Evolutionary conservation across 2,329 filamentous ascomycete genomes (phyloP).

Genomic region (Blumeria hordei): DNA sequence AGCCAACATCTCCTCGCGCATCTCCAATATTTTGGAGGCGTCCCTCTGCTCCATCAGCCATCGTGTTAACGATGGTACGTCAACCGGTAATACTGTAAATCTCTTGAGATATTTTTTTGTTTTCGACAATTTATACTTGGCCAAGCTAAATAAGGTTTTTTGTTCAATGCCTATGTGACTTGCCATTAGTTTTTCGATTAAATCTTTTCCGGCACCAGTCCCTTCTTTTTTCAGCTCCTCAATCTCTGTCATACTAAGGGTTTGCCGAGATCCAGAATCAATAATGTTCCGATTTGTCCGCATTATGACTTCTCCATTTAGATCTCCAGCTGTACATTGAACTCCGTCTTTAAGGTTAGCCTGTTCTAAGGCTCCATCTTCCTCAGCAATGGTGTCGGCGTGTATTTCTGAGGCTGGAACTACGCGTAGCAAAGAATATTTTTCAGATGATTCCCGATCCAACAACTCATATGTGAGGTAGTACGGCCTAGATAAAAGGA

Average conservation of each 20-base stretch:
- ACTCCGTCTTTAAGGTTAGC: slow-evolving; percentile 19
- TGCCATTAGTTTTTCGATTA: slow-evolving; percentile 79
- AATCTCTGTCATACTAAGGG: slow-evolving; percentile 46
- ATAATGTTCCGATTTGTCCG: slow-evolving; percentile 34
- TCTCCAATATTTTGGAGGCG: slow-evolving; percentile 55
- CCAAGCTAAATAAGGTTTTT: slow-evolving; percentile 80
- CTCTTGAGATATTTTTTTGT: slow-evolving; percentile 78
- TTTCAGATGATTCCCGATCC: slow-evolving; percentile 40
- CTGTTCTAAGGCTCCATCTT: slow-evolving; percentile 18
- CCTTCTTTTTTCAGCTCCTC: slow-evolving; percentile 48
- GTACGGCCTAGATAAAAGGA: slow-evolving; percentile 75
- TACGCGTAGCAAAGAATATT: slow-evolving; percentile 46
- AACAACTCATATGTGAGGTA: slow-evolving; percentile 77
- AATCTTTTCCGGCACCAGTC: slow-evolving; percentile 57
- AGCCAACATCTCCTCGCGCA: slow-evolving; percentile 63
- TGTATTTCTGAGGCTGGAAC: slow-evolving; percentile 66
- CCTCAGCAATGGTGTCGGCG: slow-evolving; percentile 42
- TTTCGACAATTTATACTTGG: slow-evolving; percentile 90
- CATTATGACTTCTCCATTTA: slow-evolving; percentile 23
- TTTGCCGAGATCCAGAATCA: slow-evolving; percentile 44
- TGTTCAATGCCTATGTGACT: slow-evolving; percentile 78
- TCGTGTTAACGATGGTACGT: slow-evolving; percentile 50
- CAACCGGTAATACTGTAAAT: slow-evolving; percentile 66
- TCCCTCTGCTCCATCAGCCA: slow-evolving; percentile 67
- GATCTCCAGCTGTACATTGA: slow-evolving; percentile 22